These are phyloP conservation scores for Ramaria sp. DNA, from an alignment of 768 basidiomycete genomes.

Conservation along the genomic window DNA sequence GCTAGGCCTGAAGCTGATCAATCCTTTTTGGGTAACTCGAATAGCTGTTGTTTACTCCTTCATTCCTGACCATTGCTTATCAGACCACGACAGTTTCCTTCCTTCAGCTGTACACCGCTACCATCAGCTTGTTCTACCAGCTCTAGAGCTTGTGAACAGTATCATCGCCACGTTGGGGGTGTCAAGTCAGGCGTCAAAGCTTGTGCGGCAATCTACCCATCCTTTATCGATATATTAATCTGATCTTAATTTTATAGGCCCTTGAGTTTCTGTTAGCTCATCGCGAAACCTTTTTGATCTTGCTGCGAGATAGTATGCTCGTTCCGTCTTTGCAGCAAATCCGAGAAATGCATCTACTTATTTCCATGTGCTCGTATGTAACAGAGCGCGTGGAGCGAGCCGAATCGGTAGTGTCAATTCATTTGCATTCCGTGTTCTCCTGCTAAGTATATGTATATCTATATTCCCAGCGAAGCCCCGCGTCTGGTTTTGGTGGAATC, in stretches of 20 bases:
- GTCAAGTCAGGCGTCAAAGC: slow-evolving; percentile 56
- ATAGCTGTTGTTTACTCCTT: neutral
- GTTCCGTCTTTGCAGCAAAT: slow-evolving; percentile 53
- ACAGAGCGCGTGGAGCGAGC: slow-evolving; percentile 63
- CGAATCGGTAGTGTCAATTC: slow-evolving; percentile 52
- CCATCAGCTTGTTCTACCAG: slow-evolving; percentile 83
- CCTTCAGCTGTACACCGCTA: slow-evolving; percentile 83
- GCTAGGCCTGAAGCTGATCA: slow-evolving; percentile 77
- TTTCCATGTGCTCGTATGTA: slow-evolving; percentile 58
- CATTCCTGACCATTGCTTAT: neutral
- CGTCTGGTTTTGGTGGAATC: slow-evolving; percentile 71
- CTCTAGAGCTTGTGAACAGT: slow-evolving; percentile 69
- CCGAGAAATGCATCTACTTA: slow-evolving; percentile 71
- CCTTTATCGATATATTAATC: neutral
- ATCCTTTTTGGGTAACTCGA: slow-evolving; percentile 59
- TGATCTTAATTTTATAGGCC: slow-evolving; percentile 33
- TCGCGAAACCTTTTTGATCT: slow-evolving; percentile 70
- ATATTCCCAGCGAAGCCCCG: slow-evolving; percentile 11
- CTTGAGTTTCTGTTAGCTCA: slow-evolving; percentile 76
- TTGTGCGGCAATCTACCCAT: slow-evolving; percentile 32
- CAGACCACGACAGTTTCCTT: slow-evolving; percentile 73
- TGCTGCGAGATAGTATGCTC: slow-evolving; percentile 66
- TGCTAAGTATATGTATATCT: slow-evolving; percentile 28
- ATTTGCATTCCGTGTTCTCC: neutral
- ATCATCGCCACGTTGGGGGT: slow-evolving; percentile 72